These are phyloP conservation scores for Colletotrichum neosansevieriae DNA, from an alignment of 2,329 filamentous ascomycete genomes.

Conservation along the genomic window DNA sequence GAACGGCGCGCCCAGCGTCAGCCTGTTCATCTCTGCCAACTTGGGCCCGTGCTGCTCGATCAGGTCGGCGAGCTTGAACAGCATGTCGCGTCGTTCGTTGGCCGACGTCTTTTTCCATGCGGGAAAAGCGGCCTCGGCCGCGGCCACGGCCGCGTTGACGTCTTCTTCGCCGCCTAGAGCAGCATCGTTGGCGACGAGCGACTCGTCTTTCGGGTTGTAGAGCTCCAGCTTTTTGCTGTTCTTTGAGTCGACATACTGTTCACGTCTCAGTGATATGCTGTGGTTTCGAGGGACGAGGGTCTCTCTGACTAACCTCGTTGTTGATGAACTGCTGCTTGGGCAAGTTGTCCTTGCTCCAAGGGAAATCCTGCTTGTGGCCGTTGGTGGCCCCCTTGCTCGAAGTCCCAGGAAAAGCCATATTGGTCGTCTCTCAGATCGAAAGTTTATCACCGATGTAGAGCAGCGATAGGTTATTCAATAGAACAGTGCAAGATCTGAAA, in stretches of 20 bases:
- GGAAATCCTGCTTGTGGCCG: slow-evolving; percentile 36
- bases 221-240: slow-evolving; percentile 60
- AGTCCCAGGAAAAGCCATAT: slow-evolving; percentile 45
- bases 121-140: slow-evolving; percentile 61
- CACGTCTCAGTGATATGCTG: background rate
- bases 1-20: slow-evolving; percentile 60
- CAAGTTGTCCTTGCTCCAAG: slow-evolving; percentile 48
- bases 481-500: no score
- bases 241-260: slow-evolving; percentile 56
- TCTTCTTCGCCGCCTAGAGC: slow-evolving; percentile 58
- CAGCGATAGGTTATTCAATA: background rate
- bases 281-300: background rate
- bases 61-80: slow-evolving; percentile 59
- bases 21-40: slow-evolving; percentile 55
- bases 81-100: slow-evolving; percentile 52
- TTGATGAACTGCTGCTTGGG: slow-evolving; percentile 55
- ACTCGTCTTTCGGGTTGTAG: slow-evolving; percentile 62
- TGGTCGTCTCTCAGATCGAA: background rate
- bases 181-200: slow-evolving; percentile 62
- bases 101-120: slow-evolving; percentile 54
- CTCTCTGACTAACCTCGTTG: slow-evolving; percentile 48
- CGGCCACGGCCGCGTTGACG: slow-evolving; percentile 60
- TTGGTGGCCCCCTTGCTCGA: slow-evolving; percentile 40
- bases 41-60: slow-evolving; percentile 51
- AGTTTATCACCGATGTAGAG: background rate